These are phyloP conservation scores for Syzygium malaccense DNA, from an alignment of 441 rosid genomes.

Conservation along the genomic window DNA sequence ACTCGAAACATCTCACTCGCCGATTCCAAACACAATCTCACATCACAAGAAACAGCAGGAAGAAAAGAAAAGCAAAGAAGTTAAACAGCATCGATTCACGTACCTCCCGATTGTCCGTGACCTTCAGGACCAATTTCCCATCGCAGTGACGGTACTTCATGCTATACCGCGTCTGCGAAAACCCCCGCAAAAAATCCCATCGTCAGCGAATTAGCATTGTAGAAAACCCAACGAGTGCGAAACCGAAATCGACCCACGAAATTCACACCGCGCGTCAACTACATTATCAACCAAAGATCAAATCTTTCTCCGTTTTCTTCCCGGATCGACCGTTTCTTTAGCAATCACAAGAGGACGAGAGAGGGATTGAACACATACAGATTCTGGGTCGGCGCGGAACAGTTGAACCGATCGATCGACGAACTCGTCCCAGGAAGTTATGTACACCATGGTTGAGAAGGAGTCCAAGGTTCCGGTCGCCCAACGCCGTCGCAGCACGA, in stretches of 20 bases:
- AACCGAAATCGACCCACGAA: neutral
- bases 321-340: neutral
- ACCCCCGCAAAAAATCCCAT: constrained; percentile 1
- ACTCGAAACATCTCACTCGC: neutral
- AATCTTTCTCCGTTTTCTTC: neutral
- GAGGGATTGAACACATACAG: constrained; percentile 43
- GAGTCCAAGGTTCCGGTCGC: neutral
- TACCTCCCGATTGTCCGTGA: constrained; percentile 95
- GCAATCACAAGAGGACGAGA: neutral
- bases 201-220: neutral
- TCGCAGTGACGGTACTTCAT: constrained; percentile 91
- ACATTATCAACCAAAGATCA: neutral
- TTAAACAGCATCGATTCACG: neutral
- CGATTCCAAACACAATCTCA: neutral
- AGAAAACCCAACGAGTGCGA: neutral
- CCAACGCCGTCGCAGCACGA: neutral
- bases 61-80: neutral
- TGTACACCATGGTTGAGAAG: constrained; percentile 44
- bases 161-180: constrained; percentile 67
- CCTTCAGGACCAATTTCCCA: constrained; percentile 93
- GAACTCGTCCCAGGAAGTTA: constrained; percentile 89
- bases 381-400: constrained; percentile 84
- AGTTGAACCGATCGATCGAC: constrained; percentile 75
- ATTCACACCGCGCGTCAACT: neutral
- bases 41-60: neutral